Evolutionary conservation across 2,329 filamentous ascomycete species (phyloP), one percentile per base, ranked within the genome.

Genomic region (Nemania bipapillata): DNA sequence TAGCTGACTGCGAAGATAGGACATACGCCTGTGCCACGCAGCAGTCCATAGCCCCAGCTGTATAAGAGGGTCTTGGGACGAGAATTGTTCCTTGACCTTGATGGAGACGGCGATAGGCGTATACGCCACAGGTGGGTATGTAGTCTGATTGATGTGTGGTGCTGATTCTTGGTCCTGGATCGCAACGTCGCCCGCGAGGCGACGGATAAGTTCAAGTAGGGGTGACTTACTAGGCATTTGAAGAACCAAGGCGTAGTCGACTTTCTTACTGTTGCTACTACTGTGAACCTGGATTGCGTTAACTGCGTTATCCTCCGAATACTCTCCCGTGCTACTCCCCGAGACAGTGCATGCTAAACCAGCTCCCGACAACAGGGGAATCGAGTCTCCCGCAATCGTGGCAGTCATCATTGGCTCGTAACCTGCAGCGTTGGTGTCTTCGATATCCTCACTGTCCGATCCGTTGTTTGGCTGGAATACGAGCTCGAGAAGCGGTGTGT

Each of bases 101-200:
- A 42, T 42, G 42, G 42, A 47, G 17, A 24, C 20, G 11, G 42
- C 42, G 20, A 47, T 47, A 8, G n/a, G 20, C n/a, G n/a, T 7
- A 24, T 47, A 47, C 15, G 17, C n/a, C 42, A 47, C n/a, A 20
- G 42, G 42, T 7, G n/a, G n/a, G 20, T 47, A 24, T 24, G 42
- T 47, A 47, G 42, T 47, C 42, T 47, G 42, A n/a, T 24, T 47
- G 42, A 47, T 22, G 42, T 47, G 42, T n/a, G 42, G 42, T 22
- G n/a, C 42, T 22, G 42, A n/a, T 8, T 20, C n/a, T 47, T n/a
- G 42, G 22, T 47, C 42, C n/a, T 11, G 17, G 11, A 47, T 47
- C 17, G 42, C 42, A 47, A 24, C 42, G 42, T 47, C 42, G n/a
- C 42, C 22, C 3, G 42, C 42, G 42, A 47, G n/a, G 20, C 42